Evolutionary conservation across 2,329 filamentous ascomycete genomes (phyloP).

Genomic region (Ophiostoma australiae): DNA sequence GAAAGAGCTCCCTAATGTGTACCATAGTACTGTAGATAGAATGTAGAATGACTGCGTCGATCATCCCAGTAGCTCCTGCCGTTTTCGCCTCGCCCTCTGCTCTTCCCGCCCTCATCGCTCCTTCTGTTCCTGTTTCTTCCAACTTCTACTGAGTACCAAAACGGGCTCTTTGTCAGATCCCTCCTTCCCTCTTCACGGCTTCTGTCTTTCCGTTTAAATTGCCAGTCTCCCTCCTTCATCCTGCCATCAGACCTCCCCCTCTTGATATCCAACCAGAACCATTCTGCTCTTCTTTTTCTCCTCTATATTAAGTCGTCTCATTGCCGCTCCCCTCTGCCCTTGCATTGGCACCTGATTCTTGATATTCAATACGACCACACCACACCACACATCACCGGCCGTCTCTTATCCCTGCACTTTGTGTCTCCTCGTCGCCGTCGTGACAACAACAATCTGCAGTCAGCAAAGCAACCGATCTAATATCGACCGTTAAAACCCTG

Average conservation of each 20-base stretch:
- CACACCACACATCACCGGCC: constrained; percentile 17
- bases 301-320: background rate
- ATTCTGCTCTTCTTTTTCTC: background rate
- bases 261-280: background rate
- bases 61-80: constrained; percentile 3
- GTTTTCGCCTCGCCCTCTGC: constrained; percentile 1
- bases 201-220: constrained; percentile 22
- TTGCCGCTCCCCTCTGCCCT: background rate
- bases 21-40: no score
- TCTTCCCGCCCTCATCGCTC: background rate
- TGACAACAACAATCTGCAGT: constrained; percentile 9
- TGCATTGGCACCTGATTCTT: constrained; percentile 11
- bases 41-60: background rate
- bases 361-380: background rate
- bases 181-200: background rate
- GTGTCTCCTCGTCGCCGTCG: constrained; percentile 25
- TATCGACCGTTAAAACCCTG: no score
- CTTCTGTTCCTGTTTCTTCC: constrained; percentile 12
- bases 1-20: constrained; percentile 2
- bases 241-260: background rate
- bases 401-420: constrained; percentile 14
- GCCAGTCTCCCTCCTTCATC: constrained; percentile 13
- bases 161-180: constrained; percentile 16
- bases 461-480: background rate
- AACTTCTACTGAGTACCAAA: background rate